Evolutionary conservation across 2,329 filamentous ascomycete species (phyloP), one percentile per base, ranked within the genome.

Genomic region (Penicillium sp.): DNA sequence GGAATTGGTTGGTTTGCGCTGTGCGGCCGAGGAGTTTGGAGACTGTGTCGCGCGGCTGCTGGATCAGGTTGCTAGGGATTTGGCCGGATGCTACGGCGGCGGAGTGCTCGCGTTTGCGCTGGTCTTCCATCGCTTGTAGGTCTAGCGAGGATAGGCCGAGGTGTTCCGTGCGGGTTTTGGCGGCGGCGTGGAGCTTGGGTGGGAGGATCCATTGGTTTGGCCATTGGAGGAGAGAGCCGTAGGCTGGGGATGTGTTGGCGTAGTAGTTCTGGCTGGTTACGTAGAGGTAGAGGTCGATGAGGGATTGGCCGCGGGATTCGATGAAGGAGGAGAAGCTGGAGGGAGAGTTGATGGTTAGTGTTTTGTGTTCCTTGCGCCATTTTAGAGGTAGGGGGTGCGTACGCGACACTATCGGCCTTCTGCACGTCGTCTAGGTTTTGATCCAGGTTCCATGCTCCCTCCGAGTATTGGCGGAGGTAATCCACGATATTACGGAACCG

Each of bases 241-340:
- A 96, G 38, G 91, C 88, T 2, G 91, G 90, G 17, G 91, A 86
- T 4, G 92, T 96, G 49, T 83, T 79, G 43, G 82, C 80, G 55
- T 86, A 82, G 84, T 94, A 99, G 78, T 97, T 97, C 62, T 91
- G 86, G 57, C 89, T 90, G 33, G 92, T 94, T 62, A 94, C 89
- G 74, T 95, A 97, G 66, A 97, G 87, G 51, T 88, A 93, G 57
- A 97, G 86, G 67, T 95, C 90, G 67, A 97, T 74, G 59, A 97
- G 84, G 33, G 89, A 86, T 50, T 87, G 86, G n/a, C 89, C 90
- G 58, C 88, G 86, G 27, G 87, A 84, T 71, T 87, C 81, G 65
- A 97, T 78, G 75, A 93, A 93, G 61, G 90, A 84, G 37, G 84
- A 80, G 75, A 76, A 77, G 23, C 74, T 74, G 61, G 40, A 57